These are phyloP conservation scores for Trametes cubensis DNA, from an alignment of 768 basidiomycete genomes.

Conservation along the genomic window DNA sequence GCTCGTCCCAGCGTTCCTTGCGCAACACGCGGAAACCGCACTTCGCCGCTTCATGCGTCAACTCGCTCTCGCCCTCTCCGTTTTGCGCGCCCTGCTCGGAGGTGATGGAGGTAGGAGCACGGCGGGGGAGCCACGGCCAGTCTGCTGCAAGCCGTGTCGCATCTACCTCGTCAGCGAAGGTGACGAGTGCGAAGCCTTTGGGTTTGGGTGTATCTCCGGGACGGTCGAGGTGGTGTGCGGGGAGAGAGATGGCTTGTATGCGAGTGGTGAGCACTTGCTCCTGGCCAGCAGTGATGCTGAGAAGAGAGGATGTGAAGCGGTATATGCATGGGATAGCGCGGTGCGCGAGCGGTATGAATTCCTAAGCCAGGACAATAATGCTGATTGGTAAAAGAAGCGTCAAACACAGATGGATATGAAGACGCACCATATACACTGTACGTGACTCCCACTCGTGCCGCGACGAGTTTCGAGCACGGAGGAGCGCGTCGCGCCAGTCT, in stretches of 20 bases:
- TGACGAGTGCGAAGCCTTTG: constrained; percentile 79
- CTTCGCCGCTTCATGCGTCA: constrained; percentile 51
- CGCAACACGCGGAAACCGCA: constrained; percentile 62
- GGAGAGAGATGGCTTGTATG: constrained; percentile 59
- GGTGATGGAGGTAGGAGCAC: background rate
- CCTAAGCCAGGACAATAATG: constrained; percentile 40
- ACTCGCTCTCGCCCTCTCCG: background rate
- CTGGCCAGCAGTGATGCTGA: constrained; percentile 1
- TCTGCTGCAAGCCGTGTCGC: constrained; percentile 44
- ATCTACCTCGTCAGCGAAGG: constrained; percentile 46
- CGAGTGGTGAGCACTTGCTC: constrained; percentile 3
- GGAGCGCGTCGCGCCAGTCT: constrained; percentile 40
- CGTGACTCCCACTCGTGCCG: constrained; percentile 61
- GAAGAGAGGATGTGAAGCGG: constrained; percentile 40
- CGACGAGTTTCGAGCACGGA: constrained; percentile 33
- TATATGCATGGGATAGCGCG: constrained; percentile 54
- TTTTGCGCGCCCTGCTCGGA: background rate
- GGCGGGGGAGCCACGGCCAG: constrained; percentile 64
- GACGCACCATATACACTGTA: constrained; percentile 70
- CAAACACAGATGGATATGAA: background rate
- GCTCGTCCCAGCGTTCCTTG: constrained; percentile 62
- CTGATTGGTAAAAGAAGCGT: too few species aligned
- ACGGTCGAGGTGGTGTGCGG: constrained; percentile 65
- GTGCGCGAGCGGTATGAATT: constrained; percentile 63
- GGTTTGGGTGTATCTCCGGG: constrained; percentile 56